Conservation (phyloP, 352 stramenopile genomes). For the Pythium phragmiticola region DNA sequence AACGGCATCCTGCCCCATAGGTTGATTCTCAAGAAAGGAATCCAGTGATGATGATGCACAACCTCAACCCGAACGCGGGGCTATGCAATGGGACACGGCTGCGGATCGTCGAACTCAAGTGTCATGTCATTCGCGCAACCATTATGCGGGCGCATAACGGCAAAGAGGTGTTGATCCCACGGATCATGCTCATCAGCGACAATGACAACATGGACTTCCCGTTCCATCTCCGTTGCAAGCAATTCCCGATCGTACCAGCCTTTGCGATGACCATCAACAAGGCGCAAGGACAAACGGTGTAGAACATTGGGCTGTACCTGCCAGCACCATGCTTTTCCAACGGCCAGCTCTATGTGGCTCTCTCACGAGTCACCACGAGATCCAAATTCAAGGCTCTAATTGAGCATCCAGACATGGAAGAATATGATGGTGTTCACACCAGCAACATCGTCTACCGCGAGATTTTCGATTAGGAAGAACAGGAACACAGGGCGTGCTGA, state of each 20-base stretch:
- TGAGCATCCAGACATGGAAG: neutral
- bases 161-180: conserved; percentile 9
- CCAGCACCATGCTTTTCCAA: conserved; percentile 18
- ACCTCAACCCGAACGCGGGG: conserved; percentile 28
- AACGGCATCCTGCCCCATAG: conserved; percentile 33
- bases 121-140: conserved; percentile 27
- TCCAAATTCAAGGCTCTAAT: conserved; percentile 22
- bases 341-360: conserved; percentile 28
- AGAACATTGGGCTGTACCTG: conserved; percentile 22
- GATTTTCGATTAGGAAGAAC: neutral
- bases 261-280: conserved; percentile 31
- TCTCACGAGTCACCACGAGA: conserved; percentile 17
- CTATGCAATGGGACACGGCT: conserved; percentile 20
- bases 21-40: conserved; percentile 24
- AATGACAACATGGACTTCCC: conserved; percentile 6
- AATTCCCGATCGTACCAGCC: conserved; percentile 17
- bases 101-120: conserved; percentile 22
- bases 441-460: conserved; percentile 27
- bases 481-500: too few species aligned
- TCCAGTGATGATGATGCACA: conserved; percentile 34
- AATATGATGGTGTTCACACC: conserved; percentile 15
- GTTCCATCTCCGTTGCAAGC: conserved; percentile 13
- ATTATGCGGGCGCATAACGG: conserved; percentile 24
- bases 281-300: conserved; percentile 22
- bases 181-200: neutral